Evolutionary conservation across 352 stramenopile genomes (phyloP), one percentile per base, ranked within the genome.

Genomic region (Halophytophthora batemanensis): DNA sequence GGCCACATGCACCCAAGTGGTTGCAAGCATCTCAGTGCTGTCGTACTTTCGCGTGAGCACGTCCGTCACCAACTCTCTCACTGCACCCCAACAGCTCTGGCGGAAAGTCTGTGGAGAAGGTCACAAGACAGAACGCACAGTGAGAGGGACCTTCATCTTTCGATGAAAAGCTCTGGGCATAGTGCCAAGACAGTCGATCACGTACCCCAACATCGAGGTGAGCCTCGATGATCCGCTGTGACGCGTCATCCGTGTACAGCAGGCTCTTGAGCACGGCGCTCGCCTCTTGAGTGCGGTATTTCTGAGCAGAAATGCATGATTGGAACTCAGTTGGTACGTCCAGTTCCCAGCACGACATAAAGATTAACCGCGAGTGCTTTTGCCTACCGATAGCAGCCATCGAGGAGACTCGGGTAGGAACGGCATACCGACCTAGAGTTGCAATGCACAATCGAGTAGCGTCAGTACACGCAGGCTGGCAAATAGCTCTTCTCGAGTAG

Each of bases 381-480:
- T 33, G 19, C 59, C 28, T 18, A 86, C 77, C 31, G 70, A 72
- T 33, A 84, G 64, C 8, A 89, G 62, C 78, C 78, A 89, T 33
- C 78, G 71, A 37, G 74, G 76, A 7, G 78, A 89, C 56, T 89
- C 78, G 0, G 78, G 78, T 4, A 87, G 58, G 37, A 87, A 83
- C 8, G 75, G 75, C 71, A 89, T 80, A 10, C 78, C 78, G 28
- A 80, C 43, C 77, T 87, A 50, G 6, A 48, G 57, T 19, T 34
- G 37, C 6, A 14, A 41, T 6, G 44, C 12, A 25, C n/a, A 6
- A 56, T 12, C 43, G 45, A 17, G 5, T 42, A 5, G 18, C 34
- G 17, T 45, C n/a, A 46, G 28, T 45, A 12, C 7, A 6, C 29
- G 29, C n/a, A n/a, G n/a, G n/a, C n/a, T n/a, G n/a, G n/a, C n/a